Evolutionary conservation across 139 green algal species (phyloP), one percentile per base, ranked within the genome.

Genomic region (Mesostigma viride): DNA sequence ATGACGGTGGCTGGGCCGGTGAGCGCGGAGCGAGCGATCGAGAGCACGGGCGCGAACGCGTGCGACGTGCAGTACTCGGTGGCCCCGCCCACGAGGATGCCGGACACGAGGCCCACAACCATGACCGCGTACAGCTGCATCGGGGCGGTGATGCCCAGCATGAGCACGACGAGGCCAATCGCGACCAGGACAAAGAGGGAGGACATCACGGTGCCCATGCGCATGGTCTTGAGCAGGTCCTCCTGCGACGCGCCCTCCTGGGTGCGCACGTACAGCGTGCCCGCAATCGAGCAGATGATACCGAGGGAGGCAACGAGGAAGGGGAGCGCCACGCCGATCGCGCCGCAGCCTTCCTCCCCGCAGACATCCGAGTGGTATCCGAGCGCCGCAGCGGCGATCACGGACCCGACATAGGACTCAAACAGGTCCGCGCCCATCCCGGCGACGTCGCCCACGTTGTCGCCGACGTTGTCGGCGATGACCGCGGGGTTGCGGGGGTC

Each of bases 371-470:
- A 73, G 79, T n/a, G 77, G 66, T 69, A 90, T 75, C 83, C 82
- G 27, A 88, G 74, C 26, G 85, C 82, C 78, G 83, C 83, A 4
- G 78, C 78, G 8, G 32, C 45, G 62, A 84, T 80, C 0, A 82
- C 35, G 32, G 83, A 76, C 1, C 76, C 78, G 14, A 71, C 78
- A 31, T 82, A 80, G 58, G 72, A 82, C 70, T 87, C 85, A 65
- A 89, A 89, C 33, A 89, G 65, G 58, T 91, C 85, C 0, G 85
- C 84, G 36, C 83, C 85, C 17, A 71, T 65, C 47, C 67, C 85
- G 31, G 81, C 70, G 33, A 72, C 76, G 71, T 89, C 85, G 22
- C 85, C 85, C 26, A 90, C 85, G 75, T 89, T 90, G 70, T 89
- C 84, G 4, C 83, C 83, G 5, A 78, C 76, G 26, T 79, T 62